Conservation (phyloP, 805 yeast species). For the Wickerhamiella siamensis region DNA sequence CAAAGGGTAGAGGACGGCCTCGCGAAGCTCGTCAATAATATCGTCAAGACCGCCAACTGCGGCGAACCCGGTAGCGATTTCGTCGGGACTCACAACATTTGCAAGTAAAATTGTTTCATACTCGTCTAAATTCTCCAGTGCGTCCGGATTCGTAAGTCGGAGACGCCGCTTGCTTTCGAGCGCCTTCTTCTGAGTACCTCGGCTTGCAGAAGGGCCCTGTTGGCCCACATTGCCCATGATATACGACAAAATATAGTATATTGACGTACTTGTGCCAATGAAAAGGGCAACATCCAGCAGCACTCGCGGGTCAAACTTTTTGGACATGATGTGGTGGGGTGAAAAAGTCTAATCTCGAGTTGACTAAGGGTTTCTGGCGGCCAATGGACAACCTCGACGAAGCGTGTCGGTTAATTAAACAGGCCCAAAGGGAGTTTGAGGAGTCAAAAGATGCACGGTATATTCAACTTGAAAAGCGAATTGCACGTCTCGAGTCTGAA, state of each 20-base stretch:
- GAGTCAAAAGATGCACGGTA: neutral
- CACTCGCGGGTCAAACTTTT: conserved; percentile 15
- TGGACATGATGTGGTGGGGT: conserved; percentile 6
- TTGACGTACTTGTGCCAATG: conserved; percentile 52
- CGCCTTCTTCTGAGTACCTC: conserved; percentile 49
- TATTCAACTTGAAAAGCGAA: neutral
- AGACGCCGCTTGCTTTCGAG: conserved; percentile 43
- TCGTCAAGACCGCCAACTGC: conserved; percentile 84
- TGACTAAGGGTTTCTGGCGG: neutral
- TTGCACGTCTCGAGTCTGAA: neutral
- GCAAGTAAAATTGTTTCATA: conserved; percentile 71
- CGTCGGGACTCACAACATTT: conserved; percentile 71
- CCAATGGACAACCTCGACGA: neutral
- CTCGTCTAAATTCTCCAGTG: conserved; percentile 40
- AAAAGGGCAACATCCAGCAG: conserved; percentile 35
- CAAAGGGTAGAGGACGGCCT: conserved; percentile 77
- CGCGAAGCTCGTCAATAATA: conserved; percentile 73
- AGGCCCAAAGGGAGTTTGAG: neutral
- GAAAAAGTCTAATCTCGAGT: too few species aligned
- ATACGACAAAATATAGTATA: conserved; percentile 44
- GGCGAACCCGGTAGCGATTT: conserved; percentile 56
- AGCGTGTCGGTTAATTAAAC: neutral
- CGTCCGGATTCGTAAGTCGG: conserved; percentile 43
- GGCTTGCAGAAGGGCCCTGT: conserved; percentile 34
- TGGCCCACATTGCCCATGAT: conserved; percentile 24